Conservation (phyloP, 2,329 filamentous ascomycete genomes). For the Neophaeococcomyces mojaviensis region DNA sequence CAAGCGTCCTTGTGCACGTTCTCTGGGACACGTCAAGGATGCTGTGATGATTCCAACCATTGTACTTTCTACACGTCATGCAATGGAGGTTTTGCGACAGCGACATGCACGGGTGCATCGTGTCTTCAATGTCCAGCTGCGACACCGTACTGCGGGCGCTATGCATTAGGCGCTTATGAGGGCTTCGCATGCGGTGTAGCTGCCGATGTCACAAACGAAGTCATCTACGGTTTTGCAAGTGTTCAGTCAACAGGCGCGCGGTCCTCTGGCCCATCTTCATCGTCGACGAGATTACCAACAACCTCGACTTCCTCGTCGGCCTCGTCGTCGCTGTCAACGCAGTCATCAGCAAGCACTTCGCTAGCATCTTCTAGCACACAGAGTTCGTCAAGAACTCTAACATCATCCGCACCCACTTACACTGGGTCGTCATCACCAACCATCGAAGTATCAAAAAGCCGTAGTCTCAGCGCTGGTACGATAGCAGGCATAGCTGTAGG, state of each 20-base stretch:
- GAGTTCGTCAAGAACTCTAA: too few species aligned
- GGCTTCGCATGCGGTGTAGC: background rate
- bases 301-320: background rate
- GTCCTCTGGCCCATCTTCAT: background rate
- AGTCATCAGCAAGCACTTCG: too few species aligned
- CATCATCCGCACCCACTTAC: too few species aligned
- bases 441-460: too few species aligned
- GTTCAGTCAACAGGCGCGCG: background rate
- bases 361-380: too few species aligned
- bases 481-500: too few species aligned
- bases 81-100: background rate
- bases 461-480: too few species aligned
- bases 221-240: background rate
- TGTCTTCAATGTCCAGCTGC: background rate
- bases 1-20: constrained; percentile 1
- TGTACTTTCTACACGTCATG: constrained; percentile 5
- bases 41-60: background rate
- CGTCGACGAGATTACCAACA: background rate
- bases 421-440: too few species aligned
- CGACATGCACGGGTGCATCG: background rate
- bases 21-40: background rate
- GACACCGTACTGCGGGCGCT: background rate
- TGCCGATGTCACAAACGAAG: background rate
- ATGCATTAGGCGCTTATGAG: background rate
- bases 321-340: background rate